Percentiles rank a stretch among this genome's conserved stretches.
These are phyloP conservation scores for Cryptococcus maquisensis DNA, from an alignment of 1,284 basidiomycete species.

Conservation along the genomic window DNA sequence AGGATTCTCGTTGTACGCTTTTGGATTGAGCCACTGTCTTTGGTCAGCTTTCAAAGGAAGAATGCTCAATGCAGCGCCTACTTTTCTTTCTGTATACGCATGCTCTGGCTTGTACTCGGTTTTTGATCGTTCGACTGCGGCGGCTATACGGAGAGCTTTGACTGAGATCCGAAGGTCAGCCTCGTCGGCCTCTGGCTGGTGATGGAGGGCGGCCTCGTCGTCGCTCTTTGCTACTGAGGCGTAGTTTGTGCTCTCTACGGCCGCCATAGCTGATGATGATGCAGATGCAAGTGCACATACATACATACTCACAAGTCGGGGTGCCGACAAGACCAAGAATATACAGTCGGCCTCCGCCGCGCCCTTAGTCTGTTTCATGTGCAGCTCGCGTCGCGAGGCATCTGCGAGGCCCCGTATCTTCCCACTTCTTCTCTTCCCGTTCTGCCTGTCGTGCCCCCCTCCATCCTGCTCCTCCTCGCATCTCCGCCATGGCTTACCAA, in stretches of 20 bases:
- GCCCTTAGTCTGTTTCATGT: too few species aligned
- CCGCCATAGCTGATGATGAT: background rate
- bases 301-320: too few species aligned
- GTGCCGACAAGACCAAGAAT: too few species aligned
- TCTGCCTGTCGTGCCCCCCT: background rate
- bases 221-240: conserved; percentile 13
- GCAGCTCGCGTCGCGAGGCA: background rate
- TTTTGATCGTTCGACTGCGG: conserved; percentile 36
- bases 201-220: conserved; percentile 1
- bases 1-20: background rate
- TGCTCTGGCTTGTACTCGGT: conserved; percentile 39
- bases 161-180: conserved; percentile 14
- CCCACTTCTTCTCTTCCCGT: background rate
- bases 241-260: conserved; percentile 17
- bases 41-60: conserved; percentile 1
- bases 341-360: too few species aligned
- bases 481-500: background rate
- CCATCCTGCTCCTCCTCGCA: too few species aligned
- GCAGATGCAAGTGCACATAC: too few species aligned
- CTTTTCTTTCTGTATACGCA: conserved; percentile 40
- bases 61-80: conserved; percentile 22
- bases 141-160: conserved; percentile 31
- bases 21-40: conserved; percentile 11
- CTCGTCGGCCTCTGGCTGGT: background rate
- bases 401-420: background rate